Evolutionary conservation across 169 alveolate species (phyloP).

Genomic region (Eimeria acervulina): DNA sequence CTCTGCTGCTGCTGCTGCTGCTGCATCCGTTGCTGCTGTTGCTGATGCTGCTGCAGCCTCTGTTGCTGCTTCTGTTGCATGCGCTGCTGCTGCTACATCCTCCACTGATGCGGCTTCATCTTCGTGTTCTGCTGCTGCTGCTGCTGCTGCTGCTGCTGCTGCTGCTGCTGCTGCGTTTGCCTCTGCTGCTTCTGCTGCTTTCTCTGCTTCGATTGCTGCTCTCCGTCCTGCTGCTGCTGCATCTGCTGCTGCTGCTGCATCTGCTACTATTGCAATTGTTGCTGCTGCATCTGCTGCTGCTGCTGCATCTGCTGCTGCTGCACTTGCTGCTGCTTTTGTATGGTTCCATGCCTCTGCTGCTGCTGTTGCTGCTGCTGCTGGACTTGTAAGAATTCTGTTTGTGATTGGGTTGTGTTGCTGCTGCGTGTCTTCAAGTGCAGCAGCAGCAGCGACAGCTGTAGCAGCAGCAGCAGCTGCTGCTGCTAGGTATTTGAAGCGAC

Average conservation of each 20-base stretch:
- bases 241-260: no score
- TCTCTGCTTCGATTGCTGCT: no score
- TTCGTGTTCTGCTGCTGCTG: slow-evolving; percentile 9
- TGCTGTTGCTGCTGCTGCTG: no score
- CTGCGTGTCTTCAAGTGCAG: neutral
- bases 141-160: slow-evolving; percentile 19
- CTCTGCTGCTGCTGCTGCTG: slow-evolving; percentile 55
- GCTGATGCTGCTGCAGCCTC: slow-evolving; percentile 10
- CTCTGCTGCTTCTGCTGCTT: neutral
- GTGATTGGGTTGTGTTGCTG: slow-evolving; percentile 37
- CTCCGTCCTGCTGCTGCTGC: slow-evolving; percentile 19
- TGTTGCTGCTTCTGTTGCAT: slow-evolving; percentile 30
- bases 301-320: slow-evolving; percentile 29
- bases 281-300: slow-evolving; percentile 23
- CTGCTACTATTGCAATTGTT: no score
- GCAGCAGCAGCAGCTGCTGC: slow-evolving; percentile 9
- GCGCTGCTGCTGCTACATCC: neutral
- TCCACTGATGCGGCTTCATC: neutral
- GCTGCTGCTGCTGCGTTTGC: neutral
- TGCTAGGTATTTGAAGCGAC: neutral
- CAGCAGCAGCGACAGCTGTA: slow-evolving; percentile 49
- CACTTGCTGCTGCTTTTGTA: neutral
- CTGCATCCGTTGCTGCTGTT: slow-evolving; percentile 44
- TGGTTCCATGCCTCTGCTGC: slow-evolving; percentile 15
- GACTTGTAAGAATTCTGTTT: neutral